Conservation (phyloP, 306 rosid species). For the Prunus mongolica region DNA sequence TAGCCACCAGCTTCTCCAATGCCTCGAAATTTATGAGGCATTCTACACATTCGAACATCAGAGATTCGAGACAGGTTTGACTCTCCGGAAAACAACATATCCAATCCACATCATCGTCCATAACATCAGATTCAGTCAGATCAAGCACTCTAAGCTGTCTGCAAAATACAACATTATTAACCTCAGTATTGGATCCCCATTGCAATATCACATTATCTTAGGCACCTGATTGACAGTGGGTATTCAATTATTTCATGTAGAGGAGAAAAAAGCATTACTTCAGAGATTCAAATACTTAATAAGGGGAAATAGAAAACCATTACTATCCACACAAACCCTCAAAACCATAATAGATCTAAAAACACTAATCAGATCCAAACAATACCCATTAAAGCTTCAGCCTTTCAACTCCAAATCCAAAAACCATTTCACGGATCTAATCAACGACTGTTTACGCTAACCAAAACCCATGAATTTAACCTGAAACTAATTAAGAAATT, state of each 20-base stretch:
- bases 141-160: slow-evolving; percentile 79
- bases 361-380: slow-evolving; percentile 26
- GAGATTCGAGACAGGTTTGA: slow-evolving; percentile 58
- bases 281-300: not conserved
- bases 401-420: not conserved
- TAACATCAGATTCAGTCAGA: slow-evolving; percentile 62
- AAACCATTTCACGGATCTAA: slow-evolving; percentile 15
- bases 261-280: not conserved
- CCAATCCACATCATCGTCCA: slow-evolving; percentile 72
- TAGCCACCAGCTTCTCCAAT: slow-evolving; percentile 70
- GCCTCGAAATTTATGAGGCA: slow-evolving; percentile 58
- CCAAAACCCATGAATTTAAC: not conserved
- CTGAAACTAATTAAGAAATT: not conserved
- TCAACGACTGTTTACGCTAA: not conserved
- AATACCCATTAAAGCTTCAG: not conserved
- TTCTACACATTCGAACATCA: slow-evolving; percentile 71
- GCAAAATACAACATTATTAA: slow-evolving; percentile 24
- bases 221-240: not conserved
- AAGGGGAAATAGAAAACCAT: not conserved
- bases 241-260: not conserved
- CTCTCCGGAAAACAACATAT: slow-evolving; percentile 66
- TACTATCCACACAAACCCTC: not conserved
- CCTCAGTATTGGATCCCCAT: slow-evolving; percentile 7
- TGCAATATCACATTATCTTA: slow-evolving; percentile 1
- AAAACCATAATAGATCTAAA: slow-evolving; percentile 12